phyloP scores from a whole-genome alignment of 257 asterid species.

The Agastache rugosa region DNA sequence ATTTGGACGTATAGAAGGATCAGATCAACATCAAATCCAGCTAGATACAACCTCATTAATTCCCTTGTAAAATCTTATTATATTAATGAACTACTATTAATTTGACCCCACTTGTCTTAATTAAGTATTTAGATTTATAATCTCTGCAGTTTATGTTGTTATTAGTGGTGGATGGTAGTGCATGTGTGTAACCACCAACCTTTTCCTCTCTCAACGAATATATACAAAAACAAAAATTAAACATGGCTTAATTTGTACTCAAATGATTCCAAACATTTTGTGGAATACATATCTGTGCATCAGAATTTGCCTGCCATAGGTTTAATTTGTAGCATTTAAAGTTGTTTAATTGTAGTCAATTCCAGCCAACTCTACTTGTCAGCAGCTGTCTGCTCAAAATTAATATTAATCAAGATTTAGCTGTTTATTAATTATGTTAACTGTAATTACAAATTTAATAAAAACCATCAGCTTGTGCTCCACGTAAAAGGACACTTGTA shows the following conservation, averaged over 20 bases:
- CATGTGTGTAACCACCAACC: conserved; percentile 14
- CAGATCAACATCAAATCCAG: conserved; percentile 37
- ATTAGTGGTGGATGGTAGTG: conserved; percentile 22
- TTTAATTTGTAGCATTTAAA: conserved; percentile 23
- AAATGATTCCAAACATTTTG: conserved; percentile 31
- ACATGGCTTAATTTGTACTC: conserved; percentile 27
- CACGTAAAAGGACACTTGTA: background rate
- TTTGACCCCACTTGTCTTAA: conserved; percentile 34
- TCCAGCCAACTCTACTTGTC: conserved; percentile 50
- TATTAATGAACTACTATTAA: background rate
- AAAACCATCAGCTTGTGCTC: conserved; percentile 30
- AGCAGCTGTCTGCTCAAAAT: conserved; percentile 50
- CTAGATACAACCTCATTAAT: conserved; percentile 30
- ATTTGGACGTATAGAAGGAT: background rate
- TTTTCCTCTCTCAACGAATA: conserved; percentile 20
- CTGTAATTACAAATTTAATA: conserved; percentile 15
- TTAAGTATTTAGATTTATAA: background rate
- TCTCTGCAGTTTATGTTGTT: conserved; percentile 23
- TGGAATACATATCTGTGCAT: conserved; percentile 11
- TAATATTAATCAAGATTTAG: conserved; percentile 22
- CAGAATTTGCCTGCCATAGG: conserved; percentile 57
- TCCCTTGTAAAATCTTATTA: background rate
- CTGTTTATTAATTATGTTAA: conserved; percentile 22
- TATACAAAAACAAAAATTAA: background rate
- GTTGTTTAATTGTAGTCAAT: conserved; percentile 30